A percentile compares a stretch with the other conserved stretches of the same genome.
These are phyloP conservation scores for Candida arabinofermentans DNA, from an alignment of 805 yeast genomes.

Conservation along the genomic window DNA sequence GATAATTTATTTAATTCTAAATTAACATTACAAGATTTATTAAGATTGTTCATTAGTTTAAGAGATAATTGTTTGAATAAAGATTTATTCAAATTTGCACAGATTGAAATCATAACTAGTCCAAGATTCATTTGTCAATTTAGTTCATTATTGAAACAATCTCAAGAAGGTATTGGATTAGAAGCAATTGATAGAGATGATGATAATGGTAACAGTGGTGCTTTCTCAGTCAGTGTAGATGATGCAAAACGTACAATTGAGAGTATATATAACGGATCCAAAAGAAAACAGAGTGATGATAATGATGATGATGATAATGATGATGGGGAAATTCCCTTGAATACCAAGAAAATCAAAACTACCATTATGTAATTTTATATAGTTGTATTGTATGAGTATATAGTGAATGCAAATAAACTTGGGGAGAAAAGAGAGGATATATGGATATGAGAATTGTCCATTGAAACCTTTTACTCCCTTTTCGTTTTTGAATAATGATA, in stretches of 20 bases:
- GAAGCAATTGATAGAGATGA: constrained; percentile 12
- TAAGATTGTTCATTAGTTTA: constrained; percentile 16
- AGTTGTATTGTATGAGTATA: neutral
- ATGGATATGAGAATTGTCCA: too few relatives aligned
- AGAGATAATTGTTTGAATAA: constrained; percentile 21
- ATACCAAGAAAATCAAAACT: neutral
- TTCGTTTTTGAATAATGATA: too few relatives aligned
- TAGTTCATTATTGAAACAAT: constrained; percentile 3
- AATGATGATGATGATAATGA: neutral
- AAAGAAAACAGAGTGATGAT: neutral
- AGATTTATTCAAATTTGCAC: constrained; percentile 22
- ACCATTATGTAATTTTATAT: neutral
- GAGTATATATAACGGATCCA: too few relatives aligned
- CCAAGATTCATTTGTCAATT: constrained; percentile 12
- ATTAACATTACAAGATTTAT: constrained; percentile 18
- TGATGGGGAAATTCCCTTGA: neutral
- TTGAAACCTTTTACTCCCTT: too few relatives aligned
- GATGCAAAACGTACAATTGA: neutral
- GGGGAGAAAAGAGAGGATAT: too few relatives aligned
- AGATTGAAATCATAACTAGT: constrained; percentile 15
- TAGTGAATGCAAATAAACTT: too few relatives aligned
- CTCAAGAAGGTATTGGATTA: constrained; percentile 15
- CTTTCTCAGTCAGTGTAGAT: neutral
- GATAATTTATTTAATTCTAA: constrained; percentile 17
- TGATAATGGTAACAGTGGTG: neutral